Conservation (phyloP, 805 yeast genomes). For the Pichia cabralensis region DNA sequence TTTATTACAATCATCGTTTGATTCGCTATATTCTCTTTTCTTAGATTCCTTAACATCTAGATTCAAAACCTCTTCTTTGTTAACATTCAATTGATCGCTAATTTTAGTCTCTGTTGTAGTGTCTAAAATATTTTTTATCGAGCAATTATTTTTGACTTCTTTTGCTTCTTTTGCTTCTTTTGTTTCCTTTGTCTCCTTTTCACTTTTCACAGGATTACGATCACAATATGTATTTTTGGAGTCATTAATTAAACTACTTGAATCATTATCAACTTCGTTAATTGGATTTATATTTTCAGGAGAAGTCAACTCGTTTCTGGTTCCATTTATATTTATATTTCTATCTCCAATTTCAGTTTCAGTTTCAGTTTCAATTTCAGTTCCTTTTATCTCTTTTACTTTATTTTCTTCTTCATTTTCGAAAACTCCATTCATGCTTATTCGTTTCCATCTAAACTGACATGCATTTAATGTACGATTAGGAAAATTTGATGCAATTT, state of each 20-base stretch:
- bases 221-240: background rate
- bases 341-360: background rate
- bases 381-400: background rate
- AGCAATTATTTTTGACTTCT: background rate
- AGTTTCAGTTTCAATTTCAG: background rate
- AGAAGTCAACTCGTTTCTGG: no score
- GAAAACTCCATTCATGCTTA: slow-evolving; percentile 4
- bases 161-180: background rate
- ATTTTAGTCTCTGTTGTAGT: no score
- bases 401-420: background rate
- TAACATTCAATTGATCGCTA: no score
- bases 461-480: slow-evolving; percentile 8
- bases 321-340: background rate
- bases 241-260: background rate
- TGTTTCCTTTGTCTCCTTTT: background rate
- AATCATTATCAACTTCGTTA: background rate
- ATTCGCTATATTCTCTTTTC: no score
- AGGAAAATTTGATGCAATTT: slow-evolving; percentile 4
- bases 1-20: no score
- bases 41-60: no score
- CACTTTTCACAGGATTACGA: background rate
- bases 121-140: no score
- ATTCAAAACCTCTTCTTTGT: no score
- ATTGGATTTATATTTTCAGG: no score
- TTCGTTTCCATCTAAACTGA: slow-evolving; percentile 9